These are phyloP conservation scores for Rozella allomycis DNA, from an alignment of 371 early-diverging fungal species.

Conservation along the genomic window DNA sequence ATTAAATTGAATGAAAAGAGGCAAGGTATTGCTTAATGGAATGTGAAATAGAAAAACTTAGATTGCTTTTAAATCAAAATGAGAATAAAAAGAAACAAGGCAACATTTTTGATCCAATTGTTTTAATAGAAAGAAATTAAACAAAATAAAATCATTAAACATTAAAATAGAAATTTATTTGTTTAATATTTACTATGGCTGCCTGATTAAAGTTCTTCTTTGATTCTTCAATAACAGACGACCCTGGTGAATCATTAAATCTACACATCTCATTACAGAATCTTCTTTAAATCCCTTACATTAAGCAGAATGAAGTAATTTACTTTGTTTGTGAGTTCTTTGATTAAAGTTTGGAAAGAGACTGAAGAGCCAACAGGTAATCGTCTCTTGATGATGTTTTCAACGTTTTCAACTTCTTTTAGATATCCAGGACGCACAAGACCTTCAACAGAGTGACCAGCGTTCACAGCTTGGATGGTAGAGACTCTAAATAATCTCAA, in stretches of 20 bases:
- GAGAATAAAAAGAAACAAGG: too few relatives aligned
- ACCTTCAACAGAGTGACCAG: conserved; percentile 20
- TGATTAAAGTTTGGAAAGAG: conserved; percentile 5
- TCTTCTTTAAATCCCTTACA: neutral
- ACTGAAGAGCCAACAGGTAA: conserved; percentile 12
- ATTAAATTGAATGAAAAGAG: too few relatives aligned
- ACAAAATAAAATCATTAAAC: too few relatives aligned
- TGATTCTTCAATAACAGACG: neutral
- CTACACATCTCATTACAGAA: neutral
- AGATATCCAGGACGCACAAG: conserved; percentile 10
- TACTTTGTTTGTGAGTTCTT: conserved; percentile 1
- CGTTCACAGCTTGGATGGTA: conserved; percentile 75
- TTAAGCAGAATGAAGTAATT: neutral
- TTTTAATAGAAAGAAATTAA: too few relatives aligned
- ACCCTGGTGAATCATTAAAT: neutral
- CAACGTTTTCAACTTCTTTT: conserved; percentile 7
- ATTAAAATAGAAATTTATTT: too few relatives aligned
- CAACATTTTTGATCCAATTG: too few relatives aligned
- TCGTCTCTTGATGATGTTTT: conserved; percentile 6
- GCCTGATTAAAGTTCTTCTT: too few relatives aligned
- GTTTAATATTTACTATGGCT: too few relatives aligned
- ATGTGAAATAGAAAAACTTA: too few relatives aligned
- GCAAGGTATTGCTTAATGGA: too few relatives aligned
- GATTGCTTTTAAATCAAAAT: too few relatives aligned
- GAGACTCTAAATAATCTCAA: conserved; percentile 92